A percentile compares a stretch with the other conserved stretches of the same genome.
Evolutionary conservation across 345 rosid genomes (phyloP).

Genomic region (Alliaria petiolata): DNA sequence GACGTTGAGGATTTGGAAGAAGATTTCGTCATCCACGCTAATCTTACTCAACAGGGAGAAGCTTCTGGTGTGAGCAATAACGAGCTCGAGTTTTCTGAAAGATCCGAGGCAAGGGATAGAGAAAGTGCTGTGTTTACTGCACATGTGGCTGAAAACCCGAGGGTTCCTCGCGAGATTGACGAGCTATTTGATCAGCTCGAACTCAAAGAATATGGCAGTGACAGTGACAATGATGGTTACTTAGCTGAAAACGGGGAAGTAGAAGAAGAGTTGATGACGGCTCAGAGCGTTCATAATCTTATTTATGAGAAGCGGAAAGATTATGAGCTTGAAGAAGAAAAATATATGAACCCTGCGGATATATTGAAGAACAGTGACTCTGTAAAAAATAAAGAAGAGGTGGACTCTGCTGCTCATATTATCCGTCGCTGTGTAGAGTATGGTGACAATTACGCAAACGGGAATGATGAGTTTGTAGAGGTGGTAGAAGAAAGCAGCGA

Average conservation of each 20-base stretch:
- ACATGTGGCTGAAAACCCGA: constrained; percentile 12
- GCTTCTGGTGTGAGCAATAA: constrained; percentile 26
- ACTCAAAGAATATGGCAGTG: constrained; percentile 66
- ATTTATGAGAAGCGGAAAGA: constrained; percentile 37
- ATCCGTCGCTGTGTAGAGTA: constrained; percentile 57
- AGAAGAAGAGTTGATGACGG: constrained; percentile 37
- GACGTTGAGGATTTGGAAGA: constrained; percentile 89
- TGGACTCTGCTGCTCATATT: constrained; percentile 50
- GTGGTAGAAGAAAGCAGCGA: constrained; percentile 65
- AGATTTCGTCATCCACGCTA: constrained; percentile 75
- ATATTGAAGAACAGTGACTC: constrained; percentile 40
- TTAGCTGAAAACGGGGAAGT: constrained; percentile 46
- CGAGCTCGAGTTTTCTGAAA: constrained; percentile 25
- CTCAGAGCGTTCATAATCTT: constrained; percentile 41
- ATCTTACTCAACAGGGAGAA: constrained; percentile 43
- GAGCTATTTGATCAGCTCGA: constrained; percentile 86
- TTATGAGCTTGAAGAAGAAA: constrained; percentile 48
- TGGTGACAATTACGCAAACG: constrained; percentile 59
- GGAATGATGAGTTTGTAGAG: constrained; percentile 47
- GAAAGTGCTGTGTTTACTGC: constrained; percentile 9
- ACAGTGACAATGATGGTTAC: constrained; percentile 45
- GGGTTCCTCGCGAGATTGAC: constrained; percentile 50
- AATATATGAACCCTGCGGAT: constrained; percentile 68
- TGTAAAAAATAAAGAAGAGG: constrained; percentile 41
- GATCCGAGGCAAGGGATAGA: constrained; percentile 19